Evolutionary conservation across 352 stramenopile genomes (phyloP), one percentile per base, ranked within the genome.

Genomic region (Vaucheria bursata): DNA sequence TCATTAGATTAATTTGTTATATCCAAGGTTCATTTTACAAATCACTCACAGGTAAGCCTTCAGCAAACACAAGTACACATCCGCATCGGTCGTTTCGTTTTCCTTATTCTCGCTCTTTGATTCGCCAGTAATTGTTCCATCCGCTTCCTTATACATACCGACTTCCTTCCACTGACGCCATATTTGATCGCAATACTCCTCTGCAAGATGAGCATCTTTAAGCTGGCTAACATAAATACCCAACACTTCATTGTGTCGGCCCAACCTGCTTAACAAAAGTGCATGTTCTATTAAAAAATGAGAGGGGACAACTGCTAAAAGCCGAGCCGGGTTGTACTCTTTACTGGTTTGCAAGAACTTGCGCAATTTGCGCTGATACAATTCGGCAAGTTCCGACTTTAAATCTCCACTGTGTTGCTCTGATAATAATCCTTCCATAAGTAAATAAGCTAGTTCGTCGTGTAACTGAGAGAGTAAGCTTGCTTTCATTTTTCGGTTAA

Each of bases 381-480:
- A n/a, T 8, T 87, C 85, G 40, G 79, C 73, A 45, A 87, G 86
- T 37, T 90, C 66, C 73, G 45, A 59, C 12, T 59, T 25, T 12
- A 59, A 25, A 12, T 59, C 12, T 25, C 25, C 12, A 12, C 25
- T 12, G 12, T 59, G 45, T 25, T 59, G 45, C 45, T 59, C 76
- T 50, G 86, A 83, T 74, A 93, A 88, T 0, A 94, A 79, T 35
- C 88, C 88, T 74, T 91, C 88, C 37, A 93, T 84, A 8, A 93
- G 75, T n/a, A 91, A 75, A 64, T 88, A 90, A 18, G 85, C 86
- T 0, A 93, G 77, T 76, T 93, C 88, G 79, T 92, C 88, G 76
- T 93, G 89, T 7, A 84, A 67, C 18, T 73, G 32, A 7, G 77
- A 66, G 39, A 36, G 25, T 25, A 37, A 0, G 45, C 77, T 31